These are phyloP conservation scores for Ceratocystis eucalypticola DNA, from an alignment of 2,329 filamentous ascomycete species.

Conservation along the genomic window DNA sequence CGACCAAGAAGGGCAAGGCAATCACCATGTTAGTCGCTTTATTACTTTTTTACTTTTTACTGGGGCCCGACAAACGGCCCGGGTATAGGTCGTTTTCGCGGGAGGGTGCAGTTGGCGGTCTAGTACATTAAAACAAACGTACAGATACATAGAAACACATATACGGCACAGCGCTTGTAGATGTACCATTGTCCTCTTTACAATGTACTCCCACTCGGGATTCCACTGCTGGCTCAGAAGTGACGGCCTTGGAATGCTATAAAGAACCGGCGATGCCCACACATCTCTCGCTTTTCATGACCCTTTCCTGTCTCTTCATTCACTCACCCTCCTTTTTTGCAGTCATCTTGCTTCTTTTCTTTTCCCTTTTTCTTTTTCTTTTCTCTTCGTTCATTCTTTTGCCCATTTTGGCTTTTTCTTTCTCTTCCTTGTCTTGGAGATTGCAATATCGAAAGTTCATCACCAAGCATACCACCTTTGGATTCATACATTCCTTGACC, in stretches of 20 bases:
- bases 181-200: background rate
- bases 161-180: background rate
- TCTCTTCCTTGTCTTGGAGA: background rate
- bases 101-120: background rate
- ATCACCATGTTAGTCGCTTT: background rate
- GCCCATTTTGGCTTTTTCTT: constrained; percentile 8
- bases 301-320: background rate
- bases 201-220: background rate
- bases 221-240: background rate
- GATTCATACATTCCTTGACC: background rate
- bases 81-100: background rate
- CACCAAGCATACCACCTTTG: background rate
- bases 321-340: background rate
- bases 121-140: background rate
- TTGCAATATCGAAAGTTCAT: background rate
- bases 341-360: constrained; percentile 8
- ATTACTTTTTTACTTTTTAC: background rate
- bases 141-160: background rate
- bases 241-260: constrained; percentile 14
- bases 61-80: background rate
- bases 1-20: background rate
- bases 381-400: background rate
- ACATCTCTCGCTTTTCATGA: background rate
- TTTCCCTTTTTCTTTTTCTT: constrained; percentile 2
- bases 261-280: constrained; percentile 9